These are phyloP conservation scores for Corchorus olitorius DNA, from an alignment of 345 rosid genomes.

Conservation along the genomic window DNA sequence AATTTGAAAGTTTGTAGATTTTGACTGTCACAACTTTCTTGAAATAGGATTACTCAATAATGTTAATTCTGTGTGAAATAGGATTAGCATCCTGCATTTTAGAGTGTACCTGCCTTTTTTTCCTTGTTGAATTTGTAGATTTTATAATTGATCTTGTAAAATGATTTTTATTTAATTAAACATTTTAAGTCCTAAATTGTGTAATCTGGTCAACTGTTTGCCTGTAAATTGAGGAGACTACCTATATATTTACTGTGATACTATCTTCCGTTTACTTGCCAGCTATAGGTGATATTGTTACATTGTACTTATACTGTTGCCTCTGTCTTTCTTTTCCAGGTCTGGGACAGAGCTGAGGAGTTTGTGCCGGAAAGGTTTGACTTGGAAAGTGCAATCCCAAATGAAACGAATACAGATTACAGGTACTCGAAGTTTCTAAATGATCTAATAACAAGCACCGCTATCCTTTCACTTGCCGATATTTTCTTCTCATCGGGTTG, in stretches of 20 bases:
- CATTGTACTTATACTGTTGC: not conserved
- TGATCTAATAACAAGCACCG: not conserved
- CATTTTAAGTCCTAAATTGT: not conserved
- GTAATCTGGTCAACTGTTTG: not conserved
- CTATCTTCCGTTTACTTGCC: not conserved
- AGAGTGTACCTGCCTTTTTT: not conserved
- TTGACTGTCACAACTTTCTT: conserved; percentile 3
- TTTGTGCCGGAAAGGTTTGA: conserved; percentile 85
- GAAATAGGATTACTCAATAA: not conserved
- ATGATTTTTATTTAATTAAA: not conserved
- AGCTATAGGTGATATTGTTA: not conserved
- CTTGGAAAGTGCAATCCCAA: conserved; percentile 78
- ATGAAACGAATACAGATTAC: conserved; percentile 90
- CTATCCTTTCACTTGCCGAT: not conserved
- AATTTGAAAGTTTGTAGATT: not conserved
- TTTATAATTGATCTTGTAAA: not conserved
- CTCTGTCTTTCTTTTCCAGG: conserved; percentile 42
- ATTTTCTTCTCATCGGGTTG: not conserved
- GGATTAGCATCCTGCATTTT: not conserved
- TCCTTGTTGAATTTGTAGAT: not conserved
- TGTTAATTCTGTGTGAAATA: not conserved
- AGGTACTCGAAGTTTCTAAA: conserved; percentile 41
- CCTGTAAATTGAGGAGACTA: not conserved
- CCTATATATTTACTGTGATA: too few species aligned
- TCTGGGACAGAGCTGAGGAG: conserved; percentile 94